Evolutionary conservation across 305 asterid genomes (phyloP).

Genomic region (Fraxinus angustifolia): DNA sequence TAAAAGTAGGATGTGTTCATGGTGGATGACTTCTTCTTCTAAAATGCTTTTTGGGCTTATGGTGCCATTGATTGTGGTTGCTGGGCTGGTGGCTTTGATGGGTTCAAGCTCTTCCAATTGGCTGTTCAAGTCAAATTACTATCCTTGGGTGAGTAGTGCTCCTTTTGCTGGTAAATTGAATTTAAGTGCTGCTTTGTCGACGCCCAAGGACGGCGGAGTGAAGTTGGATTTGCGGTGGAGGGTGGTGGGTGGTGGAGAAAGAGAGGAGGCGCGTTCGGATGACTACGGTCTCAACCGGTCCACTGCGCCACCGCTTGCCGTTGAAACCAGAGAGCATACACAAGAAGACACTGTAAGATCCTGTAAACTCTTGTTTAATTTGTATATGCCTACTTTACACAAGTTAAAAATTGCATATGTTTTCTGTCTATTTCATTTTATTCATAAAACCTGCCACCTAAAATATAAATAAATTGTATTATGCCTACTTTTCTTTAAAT

Average conservation of each 20-base stretch:
- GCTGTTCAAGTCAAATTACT: conserved; percentile 22
- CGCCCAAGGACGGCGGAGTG: conserved; percentile 22
- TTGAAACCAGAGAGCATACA: conserved; percentile 17
- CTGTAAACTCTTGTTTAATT: not conserved
- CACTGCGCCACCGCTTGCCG: conserved; percentile 31
- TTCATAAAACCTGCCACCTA: no score
- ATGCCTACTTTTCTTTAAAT: not conserved
- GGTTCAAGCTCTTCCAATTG: conserved; percentile 30
- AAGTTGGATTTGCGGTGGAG: conserved; percentile 28
- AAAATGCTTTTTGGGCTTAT: conserved; percentile 45
- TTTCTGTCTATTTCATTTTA: no score
- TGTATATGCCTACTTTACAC: not conserved
- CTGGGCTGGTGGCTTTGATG: conserved; percentile 27
- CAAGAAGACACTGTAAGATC: conserved; percentile 28
- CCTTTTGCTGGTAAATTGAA: not conserved
- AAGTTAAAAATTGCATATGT: no score
- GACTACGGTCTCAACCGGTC: conserved; percentile 30
- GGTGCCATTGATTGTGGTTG: conserved; percentile 43
- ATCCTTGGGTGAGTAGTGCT: conserved; percentile 33
- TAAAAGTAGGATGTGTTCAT: conserved; percentile 25
- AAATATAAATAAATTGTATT: no score
- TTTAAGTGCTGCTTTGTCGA: not conserved
- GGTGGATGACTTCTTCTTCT: conserved; percentile 43
- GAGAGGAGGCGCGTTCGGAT: conserved; percentile 36
- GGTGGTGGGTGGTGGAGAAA: conserved; percentile 34